phyloP scores from a whole-genome alignment of 2,329 filamentous ascomycete species.

The Microdochium bolleyi region DNA sequence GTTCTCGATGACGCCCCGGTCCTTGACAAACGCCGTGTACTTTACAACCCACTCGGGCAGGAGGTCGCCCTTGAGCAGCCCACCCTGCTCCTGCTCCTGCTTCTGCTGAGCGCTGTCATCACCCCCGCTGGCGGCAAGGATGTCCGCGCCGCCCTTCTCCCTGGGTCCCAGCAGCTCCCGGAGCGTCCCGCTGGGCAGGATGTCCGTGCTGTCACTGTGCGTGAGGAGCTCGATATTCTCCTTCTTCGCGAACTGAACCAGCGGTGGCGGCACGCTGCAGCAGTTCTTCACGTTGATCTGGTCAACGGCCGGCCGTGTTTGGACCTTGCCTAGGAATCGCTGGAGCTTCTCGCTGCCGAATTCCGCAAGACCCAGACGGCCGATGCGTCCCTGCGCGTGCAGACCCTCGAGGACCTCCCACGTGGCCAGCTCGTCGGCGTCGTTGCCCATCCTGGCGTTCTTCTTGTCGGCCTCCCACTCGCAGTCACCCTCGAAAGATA shows the following conservation, averaged over 20 bases:
- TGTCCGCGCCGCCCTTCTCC: constrained; percentile 61
- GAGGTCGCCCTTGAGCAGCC: constrained; percentile 68
- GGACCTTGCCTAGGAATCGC: constrained; percentile 66
- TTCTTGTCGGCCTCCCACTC: constrained; percentile 65
- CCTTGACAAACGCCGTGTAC: constrained; percentile 90
- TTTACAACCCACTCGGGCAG: constrained; percentile 92
- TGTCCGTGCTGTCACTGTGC: constrained; percentile 89
- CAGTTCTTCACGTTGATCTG: constrained; percentile 97
- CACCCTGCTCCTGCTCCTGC: constrained; percentile 18
- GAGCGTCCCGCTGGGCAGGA: constrained; percentile 78
- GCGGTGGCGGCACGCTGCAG: constrained; percentile 85
- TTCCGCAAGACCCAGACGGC: constrained; percentile 77
- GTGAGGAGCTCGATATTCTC: constrained; percentile 81
- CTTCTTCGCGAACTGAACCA: constrained; percentile 77
- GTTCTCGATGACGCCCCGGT: constrained; percentile 93
- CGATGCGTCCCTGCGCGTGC: constrained; percentile 61
- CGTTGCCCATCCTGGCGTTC: constrained; percentile 53
- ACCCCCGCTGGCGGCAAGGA: constrained; percentile 51
- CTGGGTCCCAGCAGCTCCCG: constrained; percentile 65
- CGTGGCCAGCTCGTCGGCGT: constrained; percentile 60
- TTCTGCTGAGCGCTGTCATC: constrained; percentile 28
- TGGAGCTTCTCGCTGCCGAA: constrained; percentile 79
- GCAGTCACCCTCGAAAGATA: constrained; percentile 89
- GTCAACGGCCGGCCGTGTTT: constrained; percentile 71
- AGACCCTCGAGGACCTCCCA: constrained; percentile 69